phyloP scores from a whole-genome alignment of 176 grass and related monocot genomes.

The maize (Zea mays) region Zm-B73-REFERENCE-NAM-5.0 NC_050100.1:218088501-218089000 shows the following conservation, averaged over 20 bases:
- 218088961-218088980: background rate
- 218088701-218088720: background rate
- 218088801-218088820: conserved; percentile 5
- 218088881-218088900: conserved; percentile 40
- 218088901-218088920: conserved; percentile 14
- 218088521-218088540: background rate
- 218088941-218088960: conserved; percentile 22
- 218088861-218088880: background rate
- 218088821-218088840: background rate
- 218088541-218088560: background rate
- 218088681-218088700: conserved; percentile 17
- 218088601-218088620: background rate
- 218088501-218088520: background rate
- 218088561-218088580: conserved; percentile 11
- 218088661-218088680: background rate
- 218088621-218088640: background rate
- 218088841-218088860: conserved; percentile 35
- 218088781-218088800: background rate
- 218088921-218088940: conserved; percentile 42
- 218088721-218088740: background rate
- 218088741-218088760: background rate
- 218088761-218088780: conserved; percentile 19
- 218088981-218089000: conserved; percentile 33
- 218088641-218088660: background rate
- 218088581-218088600: background rate